These are phyloP conservation scores for Globisporangium polare DNA, from an alignment of 352 stramenopile species.

Conservation along the genomic window DNA sequence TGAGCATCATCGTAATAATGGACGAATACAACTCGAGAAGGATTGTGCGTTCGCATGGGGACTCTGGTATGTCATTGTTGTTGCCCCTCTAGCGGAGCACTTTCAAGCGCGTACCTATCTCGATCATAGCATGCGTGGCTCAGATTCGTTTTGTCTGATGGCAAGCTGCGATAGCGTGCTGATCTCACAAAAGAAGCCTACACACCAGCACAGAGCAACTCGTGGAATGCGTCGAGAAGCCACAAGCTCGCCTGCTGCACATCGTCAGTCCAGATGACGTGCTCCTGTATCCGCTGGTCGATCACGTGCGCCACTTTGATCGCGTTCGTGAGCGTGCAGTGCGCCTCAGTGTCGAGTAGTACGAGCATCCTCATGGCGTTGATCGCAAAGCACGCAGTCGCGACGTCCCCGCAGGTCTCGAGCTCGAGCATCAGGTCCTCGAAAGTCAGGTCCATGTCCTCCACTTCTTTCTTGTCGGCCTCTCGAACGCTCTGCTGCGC, in stretches of 20 bases:
- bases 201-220: slow-evolving; percentile 20
- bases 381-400: slow-evolving; percentile 26
- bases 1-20: no score
- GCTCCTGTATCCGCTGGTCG: slow-evolving; percentile 34
- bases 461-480: slow-evolving; percentile 20
- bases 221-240: slow-evolving; percentile 39
- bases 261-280: slow-evolving; percentile 29
- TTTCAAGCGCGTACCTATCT: not conserved
- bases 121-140: not conserved
- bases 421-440: slow-evolving; percentile 45
- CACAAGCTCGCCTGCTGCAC: slow-evolving; percentile 30
- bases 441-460: slow-evolving; percentile 30
- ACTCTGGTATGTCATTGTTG: no score
- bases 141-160: not conserved
- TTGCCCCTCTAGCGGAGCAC: no score
- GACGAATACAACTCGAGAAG: no score
- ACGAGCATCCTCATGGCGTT: slow-evolving; percentile 36
- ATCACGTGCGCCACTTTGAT: slow-evolving; percentile 34
- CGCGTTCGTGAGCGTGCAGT: slow-evolving; percentile 29
- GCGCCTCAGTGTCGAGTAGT: slow-evolving; percentile 18
- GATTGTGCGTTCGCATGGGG: no score
- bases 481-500: slow-evolving; percentile 4
- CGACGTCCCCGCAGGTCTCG: slow-evolving; percentile 28
- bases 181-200: not conserved
- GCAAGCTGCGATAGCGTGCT: not conserved